Conservation (phyloP, 2,329 filamentous ascomycete species). For the Aspergillus sp. region DNA sequence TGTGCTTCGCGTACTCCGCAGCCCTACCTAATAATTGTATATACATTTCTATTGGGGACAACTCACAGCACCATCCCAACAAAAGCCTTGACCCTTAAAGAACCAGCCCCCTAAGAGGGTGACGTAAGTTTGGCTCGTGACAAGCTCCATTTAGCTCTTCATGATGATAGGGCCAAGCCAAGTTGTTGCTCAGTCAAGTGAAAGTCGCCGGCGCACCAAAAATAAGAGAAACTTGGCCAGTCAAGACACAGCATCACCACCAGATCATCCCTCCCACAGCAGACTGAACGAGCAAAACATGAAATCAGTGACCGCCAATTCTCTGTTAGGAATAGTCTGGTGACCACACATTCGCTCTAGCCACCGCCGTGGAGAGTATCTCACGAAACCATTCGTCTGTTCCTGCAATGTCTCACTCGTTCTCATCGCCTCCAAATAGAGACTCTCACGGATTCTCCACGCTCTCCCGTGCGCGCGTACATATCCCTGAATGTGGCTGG, state of each 20-base stretch:
- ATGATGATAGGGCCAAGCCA: constrained; percentile 9
- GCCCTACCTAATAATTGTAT: background rate
- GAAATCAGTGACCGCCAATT: constrained; percentile 5
- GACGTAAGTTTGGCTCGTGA: background rate
- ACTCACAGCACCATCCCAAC: constrained; percentile 4
- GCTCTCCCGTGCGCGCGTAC: background rate
- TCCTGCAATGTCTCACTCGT: constrained; percentile 12
- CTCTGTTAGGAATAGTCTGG: constrained; percentile 9
- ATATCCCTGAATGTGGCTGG: background rate
- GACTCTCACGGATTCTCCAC: background rate
- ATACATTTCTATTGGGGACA: background rate
- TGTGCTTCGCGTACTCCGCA: background rate
- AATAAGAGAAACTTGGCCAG: constrained; percentile 21
- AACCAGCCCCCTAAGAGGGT: background rate
- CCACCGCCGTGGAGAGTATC: constrained; percentile 1
- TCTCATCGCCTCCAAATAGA: background rate
- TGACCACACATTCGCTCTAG: background rate
- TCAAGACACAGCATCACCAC: constrained; percentile 8
- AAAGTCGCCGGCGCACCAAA: constrained; percentile 6
- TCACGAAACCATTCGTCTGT: constrained; percentile 6
- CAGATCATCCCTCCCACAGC: constrained; percentile 9
- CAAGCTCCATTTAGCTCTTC: constrained; percentile 2
- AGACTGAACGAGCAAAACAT: constrained; percentile 6
- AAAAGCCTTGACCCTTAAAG: background rate
- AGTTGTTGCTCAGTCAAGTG: constrained; percentile 6